Percentiles rank a stretch among this genome's conserved stretches.
Conservation (phyloP, 208 protist species). For the Hexamita inflata region DNA sequence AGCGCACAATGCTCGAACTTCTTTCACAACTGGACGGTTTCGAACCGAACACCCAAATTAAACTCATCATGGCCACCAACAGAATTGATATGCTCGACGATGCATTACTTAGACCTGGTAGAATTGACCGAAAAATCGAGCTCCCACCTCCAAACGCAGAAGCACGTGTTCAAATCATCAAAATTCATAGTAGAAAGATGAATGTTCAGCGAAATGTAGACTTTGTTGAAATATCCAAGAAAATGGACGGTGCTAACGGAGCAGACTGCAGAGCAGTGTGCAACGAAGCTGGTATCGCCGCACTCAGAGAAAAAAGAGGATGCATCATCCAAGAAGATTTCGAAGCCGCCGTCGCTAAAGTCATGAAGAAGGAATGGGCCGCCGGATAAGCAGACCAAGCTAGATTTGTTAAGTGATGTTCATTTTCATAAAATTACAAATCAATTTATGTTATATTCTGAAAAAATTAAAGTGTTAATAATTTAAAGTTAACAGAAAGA, state of each 20-base stretch:
- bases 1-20: slow-evolving; percentile 99
- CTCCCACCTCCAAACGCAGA: slow-evolving; percentile 74
- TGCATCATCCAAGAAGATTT: slow-evolving; percentile 99
- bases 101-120: slow-evolving; percentile 89
- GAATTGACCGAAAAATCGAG: slow-evolving; percentile 98
- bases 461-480: too few relatives aligned
- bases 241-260: slow-evolving; percentile 82
- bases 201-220: slow-evolving; percentile 96
- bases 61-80: slow-evolving; percentile 89
- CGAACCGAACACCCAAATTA: slow-evolving; percentile 94
- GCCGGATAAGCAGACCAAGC: too few relatives aligned
- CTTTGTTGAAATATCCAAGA: slow-evolving; percentile 81
- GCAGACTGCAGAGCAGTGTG: slow-evolving; percentile 90
- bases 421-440: too few relatives aligned
- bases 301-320: slow-evolving; percentile 91
- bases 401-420: too few relatives aligned
- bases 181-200: slow-evolving; percentile 98
- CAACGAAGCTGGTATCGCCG: slow-evolving; percentile 92
- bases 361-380: too few relatives aligned
- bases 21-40: slow-evolving; percentile 99
- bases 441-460: too few relatives aligned
- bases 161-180: slow-evolving; percentile 88
- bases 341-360: slow-evolving; percentile 94
- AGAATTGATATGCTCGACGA: slow-evolving; percentile 98
- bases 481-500: too few relatives aligned